Conservation (phyloP, 73 alveolate genomes). For the Halteria grandinella region DNA sequence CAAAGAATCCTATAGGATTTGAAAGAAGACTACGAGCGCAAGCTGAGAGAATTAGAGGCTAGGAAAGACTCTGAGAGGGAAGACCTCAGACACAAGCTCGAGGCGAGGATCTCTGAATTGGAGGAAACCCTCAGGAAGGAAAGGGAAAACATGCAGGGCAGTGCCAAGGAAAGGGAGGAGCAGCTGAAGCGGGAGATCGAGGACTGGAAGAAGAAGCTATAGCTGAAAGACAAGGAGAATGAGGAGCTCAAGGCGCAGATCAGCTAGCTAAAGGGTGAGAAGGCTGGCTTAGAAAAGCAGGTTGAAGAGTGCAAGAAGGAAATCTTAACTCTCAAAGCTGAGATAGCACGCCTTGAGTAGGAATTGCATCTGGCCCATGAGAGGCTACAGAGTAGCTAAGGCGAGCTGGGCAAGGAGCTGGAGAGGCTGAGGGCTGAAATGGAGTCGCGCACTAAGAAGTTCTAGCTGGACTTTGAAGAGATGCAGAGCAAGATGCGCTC, state of each 20-base stretch:
- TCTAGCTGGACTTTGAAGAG: constrained; percentile 12
- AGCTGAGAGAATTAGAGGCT: constrained; percentile 21
- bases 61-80: not conserved
- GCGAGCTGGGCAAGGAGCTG: constrained; percentile 40
- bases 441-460: not conserved
- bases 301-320: constrained; percentile 16
- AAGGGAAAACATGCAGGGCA: constrained; percentile 56
- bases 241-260: constrained; percentile 26
- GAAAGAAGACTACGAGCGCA: constrained; percentile 62
- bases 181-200: constrained; percentile 53
- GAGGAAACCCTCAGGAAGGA: constrained; percentile 48
- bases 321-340: constrained; percentile 30
- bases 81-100: not conserved
- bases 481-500: constrained; percentile 12
- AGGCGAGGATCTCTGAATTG: constrained; percentile 29
- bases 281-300: not conserved
- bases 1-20: constrained; percentile 9
- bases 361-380: constrained; percentile 9
- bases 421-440: constrained; percentile 45
- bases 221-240: not conserved
- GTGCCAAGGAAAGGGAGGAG: constrained; percentile 51
- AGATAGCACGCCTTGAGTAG: constrained; percentile 12
- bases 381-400: constrained; percentile 10
- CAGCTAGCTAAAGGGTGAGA: not conserved
- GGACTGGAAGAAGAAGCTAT: constrained; percentile 33